A percentile compares a stretch with the other conserved stretches of the same genome.
Conservation (phyloP, 164 flowering plant genomes). For the Litsea cubeba region DNA sequence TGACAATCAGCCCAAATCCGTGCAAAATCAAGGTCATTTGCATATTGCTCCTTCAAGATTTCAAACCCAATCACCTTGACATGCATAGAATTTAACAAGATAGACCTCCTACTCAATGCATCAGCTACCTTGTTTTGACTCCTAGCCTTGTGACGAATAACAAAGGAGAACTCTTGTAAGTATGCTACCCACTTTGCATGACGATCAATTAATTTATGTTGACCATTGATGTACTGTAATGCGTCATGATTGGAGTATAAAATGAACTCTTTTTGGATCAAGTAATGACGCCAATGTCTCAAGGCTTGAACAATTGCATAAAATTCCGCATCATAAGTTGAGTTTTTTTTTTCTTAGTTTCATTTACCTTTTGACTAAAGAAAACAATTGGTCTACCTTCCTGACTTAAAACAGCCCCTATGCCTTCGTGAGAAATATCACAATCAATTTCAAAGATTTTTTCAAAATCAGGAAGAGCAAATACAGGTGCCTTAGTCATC, state of each 20-base stretch:
- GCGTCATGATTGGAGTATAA: not conserved
- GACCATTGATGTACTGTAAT: not conserved
- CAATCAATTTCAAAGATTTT: not conserved
- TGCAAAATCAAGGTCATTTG: no score
- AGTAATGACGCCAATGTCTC: not conserved
- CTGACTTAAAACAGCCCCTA: not conserved
- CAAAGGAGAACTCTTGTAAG: not conserved
- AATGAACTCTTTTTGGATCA: no score
- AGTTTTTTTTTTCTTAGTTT: not conserved
- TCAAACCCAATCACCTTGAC: no score
- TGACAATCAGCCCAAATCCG: no score
- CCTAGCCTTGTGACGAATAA: no score
- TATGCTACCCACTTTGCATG: not conserved
- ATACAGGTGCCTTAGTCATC: no score
- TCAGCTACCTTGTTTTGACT: no score
- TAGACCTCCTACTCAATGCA: no score
- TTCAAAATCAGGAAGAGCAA: no score
- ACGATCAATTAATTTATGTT: not conserved
- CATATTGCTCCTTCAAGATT: no score
- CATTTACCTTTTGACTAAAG: not conserved
- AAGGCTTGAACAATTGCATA: not conserved
- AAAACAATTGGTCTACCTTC: not conserved
- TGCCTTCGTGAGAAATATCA: not conserved
- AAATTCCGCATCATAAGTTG: not conserved
- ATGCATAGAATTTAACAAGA: no score